Evolutionary conservation across 208 protist species (phyloP).

Genomic region (Leishmania turanica): DNA sequence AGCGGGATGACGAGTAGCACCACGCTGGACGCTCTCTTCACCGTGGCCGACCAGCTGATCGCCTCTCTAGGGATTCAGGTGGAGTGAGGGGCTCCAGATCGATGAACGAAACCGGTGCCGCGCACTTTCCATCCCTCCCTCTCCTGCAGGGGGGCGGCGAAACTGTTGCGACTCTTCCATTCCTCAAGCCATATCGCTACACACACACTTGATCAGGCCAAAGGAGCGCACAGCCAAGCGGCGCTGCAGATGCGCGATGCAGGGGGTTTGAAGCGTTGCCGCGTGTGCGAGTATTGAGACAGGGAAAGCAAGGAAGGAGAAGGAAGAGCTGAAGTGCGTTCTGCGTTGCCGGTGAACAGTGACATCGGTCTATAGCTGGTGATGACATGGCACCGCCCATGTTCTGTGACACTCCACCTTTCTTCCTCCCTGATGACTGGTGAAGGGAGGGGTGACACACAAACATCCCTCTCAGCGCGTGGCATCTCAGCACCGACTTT

Average conservation of each 20-base stretch:
- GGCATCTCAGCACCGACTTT: background rate
- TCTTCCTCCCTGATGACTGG: background rate
- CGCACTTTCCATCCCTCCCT: background rate
- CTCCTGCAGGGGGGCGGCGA: background rate
- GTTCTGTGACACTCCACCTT: background rate
- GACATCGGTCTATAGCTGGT: background rate
- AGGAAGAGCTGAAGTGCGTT: background rate
- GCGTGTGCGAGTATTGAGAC: background rate
- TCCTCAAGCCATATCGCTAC: background rate
- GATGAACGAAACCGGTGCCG: background rate
- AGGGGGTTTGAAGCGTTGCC: background rate
- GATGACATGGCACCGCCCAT: background rate
- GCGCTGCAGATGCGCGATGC: background rate
- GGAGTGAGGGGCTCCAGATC: background rate
- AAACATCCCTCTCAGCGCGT: background rate
- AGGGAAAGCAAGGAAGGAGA: background rate
- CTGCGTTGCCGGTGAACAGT: background rate
- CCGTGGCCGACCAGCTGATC: slow-evolving; percentile 50
- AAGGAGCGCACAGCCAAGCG: background rate
- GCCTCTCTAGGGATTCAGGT: slow-evolving; percentile 36
- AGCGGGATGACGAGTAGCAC: slow-evolving; percentile 33
- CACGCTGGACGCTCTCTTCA: slow-evolving; percentile 52
- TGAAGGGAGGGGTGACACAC: background rate
- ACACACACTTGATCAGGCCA: background rate
- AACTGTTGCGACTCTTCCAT: background rate